phyloP scores from a whole-genome alignment of 306 rosid species.

The Dalbergia oliveri region DNA sequence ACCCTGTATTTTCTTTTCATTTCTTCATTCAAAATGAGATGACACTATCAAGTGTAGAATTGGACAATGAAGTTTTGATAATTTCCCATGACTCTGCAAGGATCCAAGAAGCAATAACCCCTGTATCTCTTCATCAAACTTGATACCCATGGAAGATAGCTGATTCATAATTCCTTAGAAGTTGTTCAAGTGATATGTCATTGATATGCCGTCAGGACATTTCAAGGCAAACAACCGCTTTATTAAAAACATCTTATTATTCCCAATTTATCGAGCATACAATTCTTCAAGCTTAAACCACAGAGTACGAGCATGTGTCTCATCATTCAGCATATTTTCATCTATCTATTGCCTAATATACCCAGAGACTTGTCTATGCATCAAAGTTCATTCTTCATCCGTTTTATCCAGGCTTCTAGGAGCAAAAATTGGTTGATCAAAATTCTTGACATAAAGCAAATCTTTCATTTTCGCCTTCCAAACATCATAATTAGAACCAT shows the following conservation, averaged over 20 bases:
- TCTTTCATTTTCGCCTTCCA: no score
- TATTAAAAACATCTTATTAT: background rate
- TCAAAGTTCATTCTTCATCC: background rate
- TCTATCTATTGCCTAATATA: background rate
- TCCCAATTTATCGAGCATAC: no score
- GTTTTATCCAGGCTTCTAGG: background rate
- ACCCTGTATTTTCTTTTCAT: background rate
- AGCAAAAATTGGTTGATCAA: background rate
- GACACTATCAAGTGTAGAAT: background rate
- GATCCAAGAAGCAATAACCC: background rate
- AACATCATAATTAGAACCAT: no score
- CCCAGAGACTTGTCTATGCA: background rate
- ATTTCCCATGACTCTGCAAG: background rate
- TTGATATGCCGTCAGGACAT: background rate
- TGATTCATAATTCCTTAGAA: background rate
- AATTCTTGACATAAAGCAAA: background rate
- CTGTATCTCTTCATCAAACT: background rate
- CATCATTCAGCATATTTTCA: no score
- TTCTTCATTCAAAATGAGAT: background rate
- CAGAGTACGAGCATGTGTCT: no score
- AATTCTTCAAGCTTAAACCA: no score
- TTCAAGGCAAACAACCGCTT: background rate
- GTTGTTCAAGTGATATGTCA: background rate
- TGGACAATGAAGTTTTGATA: background rate
- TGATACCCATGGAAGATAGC: background rate